Conservation (phyloP, 768 basidiomycete genomes). For the Boletus patriciae region DNA sequence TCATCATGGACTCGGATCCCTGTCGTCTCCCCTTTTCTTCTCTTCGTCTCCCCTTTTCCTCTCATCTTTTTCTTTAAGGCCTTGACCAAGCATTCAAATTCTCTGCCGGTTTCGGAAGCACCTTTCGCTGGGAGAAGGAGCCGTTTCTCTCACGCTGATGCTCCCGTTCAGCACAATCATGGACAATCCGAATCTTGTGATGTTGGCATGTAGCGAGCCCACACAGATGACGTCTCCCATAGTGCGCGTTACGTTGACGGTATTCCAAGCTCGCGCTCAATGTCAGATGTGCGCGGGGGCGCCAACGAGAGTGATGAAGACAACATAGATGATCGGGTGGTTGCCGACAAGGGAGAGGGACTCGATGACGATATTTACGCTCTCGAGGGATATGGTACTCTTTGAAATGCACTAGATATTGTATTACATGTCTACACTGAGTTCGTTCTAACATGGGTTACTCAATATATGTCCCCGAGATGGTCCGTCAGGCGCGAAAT, state of each 20-base stretch:
- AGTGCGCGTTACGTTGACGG: conserved; percentile 16
- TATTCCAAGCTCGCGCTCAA: conserved; percentile 19
- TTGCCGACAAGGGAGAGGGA: not conserved
- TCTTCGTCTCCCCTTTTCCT: conserved; percentile 31
- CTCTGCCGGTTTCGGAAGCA: conserved; percentile 13
- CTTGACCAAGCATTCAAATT: conserved; percentile 19
- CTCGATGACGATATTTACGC: not conserved
- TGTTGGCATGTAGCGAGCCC: conserved; percentile 14
- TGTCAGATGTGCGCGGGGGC: conserved; percentile 19
- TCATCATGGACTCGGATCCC: conserved; percentile 44
- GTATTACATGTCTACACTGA: too few species aligned
- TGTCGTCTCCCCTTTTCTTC: conserved; percentile 35
- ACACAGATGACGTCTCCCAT: conserved; percentile 20
- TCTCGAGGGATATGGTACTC: not conserved
- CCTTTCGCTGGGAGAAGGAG: conserved; percentile 13
- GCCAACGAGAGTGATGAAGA: too few species aligned
- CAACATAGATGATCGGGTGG: not conserved
- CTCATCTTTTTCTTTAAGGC: conserved; percentile 44
- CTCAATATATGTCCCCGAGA: too few species aligned
- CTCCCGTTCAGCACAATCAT: conserved; percentile 10
- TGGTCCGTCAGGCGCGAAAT: too few species aligned
- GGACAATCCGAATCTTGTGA: conserved; percentile 19
- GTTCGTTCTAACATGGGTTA: too few species aligned
- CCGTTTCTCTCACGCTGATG: conserved; percentile 26
- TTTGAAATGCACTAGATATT: not conserved